phyloP scores from a whole-genome alignment of 805 yeast species.

The Komagataella ulmi region DNA sequence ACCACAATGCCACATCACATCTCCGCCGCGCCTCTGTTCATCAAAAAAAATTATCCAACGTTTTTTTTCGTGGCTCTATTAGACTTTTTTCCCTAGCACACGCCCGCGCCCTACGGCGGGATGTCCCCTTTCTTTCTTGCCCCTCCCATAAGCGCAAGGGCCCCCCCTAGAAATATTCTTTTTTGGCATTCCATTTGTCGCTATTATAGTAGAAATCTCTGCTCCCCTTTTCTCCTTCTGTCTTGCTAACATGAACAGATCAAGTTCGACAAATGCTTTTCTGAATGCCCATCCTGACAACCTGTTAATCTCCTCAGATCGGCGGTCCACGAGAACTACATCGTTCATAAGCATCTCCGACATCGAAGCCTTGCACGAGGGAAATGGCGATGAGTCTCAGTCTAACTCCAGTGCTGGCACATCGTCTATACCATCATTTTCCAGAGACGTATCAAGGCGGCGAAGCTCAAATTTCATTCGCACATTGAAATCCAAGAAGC shows the following conservation, averaged over 20 bases:
- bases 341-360: conserved; percentile 1
- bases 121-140: background rate
- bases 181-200: background rate
- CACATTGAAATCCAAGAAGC: background rate
- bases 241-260: background rate
- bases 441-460: background rate
- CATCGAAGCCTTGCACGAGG: background rate
- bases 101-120: background rate
- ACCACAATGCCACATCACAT: background rate
- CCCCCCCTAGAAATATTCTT: background rate
- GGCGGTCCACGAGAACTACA: conserved; percentile 2
- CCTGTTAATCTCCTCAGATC: conserved; percentile 2
- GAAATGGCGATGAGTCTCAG: background rate
- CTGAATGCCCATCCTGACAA: background rate
- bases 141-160: background rate
- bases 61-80: background rate
- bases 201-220: background rate
- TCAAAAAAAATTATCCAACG: background rate
- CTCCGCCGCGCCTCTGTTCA: background rate
- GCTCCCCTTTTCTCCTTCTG: background rate
- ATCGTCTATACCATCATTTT: background rate
- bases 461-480: background rate
- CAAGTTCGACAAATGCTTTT: background rate
- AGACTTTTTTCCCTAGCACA: background rate
- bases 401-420: background rate